phyloP scores from a whole-genome alignment of 441 rosid genomes.

The Gossypium davidsonii region DNA sequence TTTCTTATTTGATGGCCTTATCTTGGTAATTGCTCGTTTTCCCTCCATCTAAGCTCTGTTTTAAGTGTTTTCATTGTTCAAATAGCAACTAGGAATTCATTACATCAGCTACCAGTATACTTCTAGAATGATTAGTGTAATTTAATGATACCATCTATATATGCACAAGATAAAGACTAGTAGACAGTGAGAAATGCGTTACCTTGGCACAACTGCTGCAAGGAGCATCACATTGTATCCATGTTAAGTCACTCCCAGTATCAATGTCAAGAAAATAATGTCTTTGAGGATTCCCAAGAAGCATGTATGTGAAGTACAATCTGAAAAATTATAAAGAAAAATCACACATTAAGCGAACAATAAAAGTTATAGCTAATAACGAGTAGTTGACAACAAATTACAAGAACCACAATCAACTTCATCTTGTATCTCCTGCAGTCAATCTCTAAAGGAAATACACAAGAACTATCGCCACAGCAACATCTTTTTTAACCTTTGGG shows the following conservation, averaged over 20 bases:
- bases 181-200: constrained; percentile 4
- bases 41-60: neutral
- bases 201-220: constrained; percentile 89
- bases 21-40: neutral
- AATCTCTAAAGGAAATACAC: neutral
- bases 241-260: constrained; percentile 90
- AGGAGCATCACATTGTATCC: constrained; percentile 97
- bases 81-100: neutral
- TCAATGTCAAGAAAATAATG: constrained; percentile 72
- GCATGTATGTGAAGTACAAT: constrained; percentile 62
- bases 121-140: neutral
- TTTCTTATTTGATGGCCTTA: neutral
- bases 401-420: neutral
- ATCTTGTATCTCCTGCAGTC: neutral
- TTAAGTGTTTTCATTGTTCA: constrained; percentile 1
- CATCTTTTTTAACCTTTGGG: neutral
- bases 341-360: neutral
- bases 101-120: neutral
- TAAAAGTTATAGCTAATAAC: neutral
- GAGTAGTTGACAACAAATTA: neutral
- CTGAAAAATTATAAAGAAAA: constrained; percentile 29
- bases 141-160: neutral
- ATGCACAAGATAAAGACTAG: constrained; percentile 5
- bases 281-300: constrained; percentile 60
- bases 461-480: neutral